Evolutionary conservation across 495 filamentous ascomycete species (phyloP).

Genomic region (Trichoderma orchidacearum): DNA sequence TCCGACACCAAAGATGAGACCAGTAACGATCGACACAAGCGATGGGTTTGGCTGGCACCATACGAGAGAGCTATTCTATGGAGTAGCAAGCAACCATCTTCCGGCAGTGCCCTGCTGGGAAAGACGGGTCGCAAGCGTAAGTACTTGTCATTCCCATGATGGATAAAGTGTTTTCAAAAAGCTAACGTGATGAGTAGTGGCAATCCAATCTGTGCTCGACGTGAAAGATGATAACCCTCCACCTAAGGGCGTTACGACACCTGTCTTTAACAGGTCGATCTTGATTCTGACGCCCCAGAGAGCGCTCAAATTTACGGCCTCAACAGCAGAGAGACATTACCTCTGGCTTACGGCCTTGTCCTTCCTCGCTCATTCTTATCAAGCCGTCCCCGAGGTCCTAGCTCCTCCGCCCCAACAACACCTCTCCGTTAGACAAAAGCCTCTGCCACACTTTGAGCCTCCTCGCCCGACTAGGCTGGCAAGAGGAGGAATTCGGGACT

Average conservation of each 20-base stretch:
- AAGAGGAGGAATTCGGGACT: constrained; percentile 68
- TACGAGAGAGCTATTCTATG: constrained; percentile 94
- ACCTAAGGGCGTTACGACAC: constrained; percentile 50
- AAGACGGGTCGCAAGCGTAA: constrained; percentile 93
- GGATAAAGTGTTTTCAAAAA: not conserved
- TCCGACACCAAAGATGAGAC: constrained; percentile 48
- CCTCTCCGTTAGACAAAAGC: constrained; percentile 7
- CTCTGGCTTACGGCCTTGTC: constrained; percentile 90
- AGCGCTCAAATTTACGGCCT: constrained; percentile 89
- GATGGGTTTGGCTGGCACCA: constrained; percentile 97
- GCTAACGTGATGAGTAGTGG: constrained; percentile 43
- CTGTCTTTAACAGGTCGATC: constrained; percentile 83
- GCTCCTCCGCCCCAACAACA: constrained; percentile 35
- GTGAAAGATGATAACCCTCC: constrained; percentile 88
- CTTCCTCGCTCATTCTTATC: constrained; percentile 78
- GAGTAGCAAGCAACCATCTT: constrained; percentile 94
- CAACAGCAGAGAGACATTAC: constrained; percentile 74
- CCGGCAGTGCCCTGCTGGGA: constrained; percentile 75
- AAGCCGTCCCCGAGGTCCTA: constrained; percentile 56
- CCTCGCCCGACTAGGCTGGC: constrained; percentile 24
- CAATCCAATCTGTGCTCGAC: constrained; percentile 90
- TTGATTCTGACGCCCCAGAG: constrained; percentile 86
- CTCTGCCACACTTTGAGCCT: constrained; percentile 31
- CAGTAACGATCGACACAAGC: constrained; percentile 67
- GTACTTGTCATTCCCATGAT: constrained; percentile 16